A percentile compares a stretch with the other conserved stretches of the same genome.
Conservation (phyloP, 768 basidiomycete species). For the Mycena albidolilacea region DNA sequence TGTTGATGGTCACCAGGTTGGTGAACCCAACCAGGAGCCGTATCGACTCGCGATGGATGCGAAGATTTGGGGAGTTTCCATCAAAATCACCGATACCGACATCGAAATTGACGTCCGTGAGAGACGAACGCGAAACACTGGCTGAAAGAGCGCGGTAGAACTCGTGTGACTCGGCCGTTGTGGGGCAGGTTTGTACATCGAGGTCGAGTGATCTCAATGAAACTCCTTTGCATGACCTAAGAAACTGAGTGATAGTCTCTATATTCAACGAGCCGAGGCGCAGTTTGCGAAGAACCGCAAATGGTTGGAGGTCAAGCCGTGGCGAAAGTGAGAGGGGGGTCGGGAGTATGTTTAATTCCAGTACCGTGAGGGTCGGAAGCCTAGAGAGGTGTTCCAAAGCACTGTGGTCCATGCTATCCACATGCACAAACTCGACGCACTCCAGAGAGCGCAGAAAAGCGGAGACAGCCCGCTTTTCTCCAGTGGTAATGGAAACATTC, state of each 20-base stretch:
- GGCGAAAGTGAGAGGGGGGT: neutral
- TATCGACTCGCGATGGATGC: constrained; percentile 16
- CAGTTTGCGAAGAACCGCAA: constrained; percentile 23
- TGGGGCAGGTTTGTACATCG: constrained; percentile 12
- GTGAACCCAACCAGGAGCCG: constrained; percentile 14
- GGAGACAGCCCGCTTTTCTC: constrained; percentile 11
- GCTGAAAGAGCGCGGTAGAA: constrained; percentile 19
- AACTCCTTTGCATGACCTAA: constrained; percentile 19
- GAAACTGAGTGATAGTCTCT: constrained; percentile 18
- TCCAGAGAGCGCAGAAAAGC: constrained; percentile 18
- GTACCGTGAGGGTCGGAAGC: constrained; percentile 16
- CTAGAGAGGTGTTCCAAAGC: constrained; percentile 25
- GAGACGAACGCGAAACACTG: constrained; percentile 11
- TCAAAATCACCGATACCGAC: neutral
- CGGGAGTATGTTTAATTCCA: constrained; percentile 3
- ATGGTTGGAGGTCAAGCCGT: constrained; percentile 12
- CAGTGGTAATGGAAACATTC: neutral
- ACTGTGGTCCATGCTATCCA: constrained; percentile 7
- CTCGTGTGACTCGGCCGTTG: constrained; percentile 12
- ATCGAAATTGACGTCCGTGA: constrained; percentile 9
- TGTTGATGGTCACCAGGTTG: constrained; percentile 10
- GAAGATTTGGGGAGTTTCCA: constrained; percentile 7
- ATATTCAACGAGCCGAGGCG: neutral
- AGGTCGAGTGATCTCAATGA: constrained; percentile 15
- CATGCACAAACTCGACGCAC: constrained; percentile 16